Evolutionary conservation across 2,329 filamentous ascomycete genomes (phyloP).

Genomic region (Alternaria brassicae): DNA sequence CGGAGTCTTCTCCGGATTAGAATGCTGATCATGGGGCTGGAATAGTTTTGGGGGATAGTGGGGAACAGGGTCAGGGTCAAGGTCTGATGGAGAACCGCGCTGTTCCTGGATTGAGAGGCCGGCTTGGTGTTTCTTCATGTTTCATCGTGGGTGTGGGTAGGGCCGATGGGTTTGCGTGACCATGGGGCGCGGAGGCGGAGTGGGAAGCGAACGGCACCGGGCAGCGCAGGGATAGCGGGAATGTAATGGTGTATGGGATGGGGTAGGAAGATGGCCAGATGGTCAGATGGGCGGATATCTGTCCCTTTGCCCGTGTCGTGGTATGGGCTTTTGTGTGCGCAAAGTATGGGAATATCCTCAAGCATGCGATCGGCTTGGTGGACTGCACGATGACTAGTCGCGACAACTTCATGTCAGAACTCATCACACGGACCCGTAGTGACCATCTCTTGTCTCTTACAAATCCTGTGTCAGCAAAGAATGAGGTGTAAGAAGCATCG

Average conservation of each 20-base stretch:
- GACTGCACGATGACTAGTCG: background rate
- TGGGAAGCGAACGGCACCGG: background rate
- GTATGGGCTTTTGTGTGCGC: background rate
- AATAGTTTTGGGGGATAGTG: background rate
- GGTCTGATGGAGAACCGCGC: background rate
- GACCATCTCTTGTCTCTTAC: too few relatives aligned
- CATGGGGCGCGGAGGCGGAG: background rate
- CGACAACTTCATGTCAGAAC: background rate
- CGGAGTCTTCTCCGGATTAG: background rate
- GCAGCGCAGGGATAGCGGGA: background rate
- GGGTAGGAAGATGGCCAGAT: background rate
- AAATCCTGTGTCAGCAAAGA: background rate
- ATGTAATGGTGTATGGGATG: background rate
- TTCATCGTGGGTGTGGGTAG: background rate
- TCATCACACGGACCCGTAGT: background rate
- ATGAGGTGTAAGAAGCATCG: background rate
- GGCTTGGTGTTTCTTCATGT: background rate
- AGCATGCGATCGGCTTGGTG: background rate
- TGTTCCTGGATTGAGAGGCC: background rate
- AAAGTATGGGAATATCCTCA: background rate
- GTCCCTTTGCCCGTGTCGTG: background rate
- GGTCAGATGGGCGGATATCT: background rate
- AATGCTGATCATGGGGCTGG: background rate
- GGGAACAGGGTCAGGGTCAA: background rate
- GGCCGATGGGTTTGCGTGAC: background rate